Evolutionary conservation across 371 early-diverging fungal species (phyloP), one percentile per base, ranked within the genome.

Genomic region (Mucor indicus): DNA sequence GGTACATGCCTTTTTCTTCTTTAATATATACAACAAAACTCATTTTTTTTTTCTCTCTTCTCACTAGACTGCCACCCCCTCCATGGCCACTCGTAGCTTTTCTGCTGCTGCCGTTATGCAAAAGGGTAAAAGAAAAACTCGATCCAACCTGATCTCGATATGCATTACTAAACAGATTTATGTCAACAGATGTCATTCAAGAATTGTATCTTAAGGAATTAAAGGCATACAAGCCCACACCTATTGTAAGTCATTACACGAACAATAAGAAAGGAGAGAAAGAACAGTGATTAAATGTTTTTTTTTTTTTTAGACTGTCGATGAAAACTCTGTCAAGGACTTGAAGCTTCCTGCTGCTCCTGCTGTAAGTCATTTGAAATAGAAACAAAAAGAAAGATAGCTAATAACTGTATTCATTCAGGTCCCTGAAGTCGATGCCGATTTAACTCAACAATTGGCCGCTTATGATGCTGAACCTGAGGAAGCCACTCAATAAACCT

Each of bases 221-320:
- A 57, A 75, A 75, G 71, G 68, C 53, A 42, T 75, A 75, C 69
- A 75, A 75, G 71, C 75, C 75, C 49, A 49, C 65, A 37, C 65
- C 74, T 50, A 44, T 58, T 46, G 75, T 74, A 68, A 57, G 71
- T 62, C 50, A 37, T 48, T 19, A n/a, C n/a, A n/a, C n/a, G n/a
- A n/a, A n/a, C n/a, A n/a, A n/a, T n/a, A n/a, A n/a, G n/a, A n/a
- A n/a, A n/a, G n/a, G n/a, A n/a, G n/a, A n/a, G n/a, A n/a, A n/a
- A n/a, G n/a, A n/a, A n/a, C n/a, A n/a, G n/a, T 29, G 22, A 36
- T 32, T 49, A 5, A 7, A 21, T 38, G 19, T n/a, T 24, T 8
- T 16, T 47, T 9, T n/a, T 19, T 43, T 32, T 38, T 25, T 21
- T 53, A 73, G 74, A 46, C 68, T 53, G 55, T 50, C 53, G 75